phyloP scores from a whole-genome alignment of 108 stramenopile species.

The Bacterosira constricta region DNA sequence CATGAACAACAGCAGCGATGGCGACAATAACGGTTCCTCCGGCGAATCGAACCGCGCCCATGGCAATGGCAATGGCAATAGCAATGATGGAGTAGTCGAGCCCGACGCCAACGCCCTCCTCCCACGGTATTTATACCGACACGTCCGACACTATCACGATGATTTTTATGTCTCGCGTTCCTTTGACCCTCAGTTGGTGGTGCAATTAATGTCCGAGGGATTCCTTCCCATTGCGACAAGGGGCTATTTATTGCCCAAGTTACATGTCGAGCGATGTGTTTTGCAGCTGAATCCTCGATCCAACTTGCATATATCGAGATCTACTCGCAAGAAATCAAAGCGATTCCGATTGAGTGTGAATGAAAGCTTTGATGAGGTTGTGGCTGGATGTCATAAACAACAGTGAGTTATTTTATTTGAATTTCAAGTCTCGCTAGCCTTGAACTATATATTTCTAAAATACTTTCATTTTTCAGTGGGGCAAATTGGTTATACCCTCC shows the following conservation, averaged over 20 bases:
- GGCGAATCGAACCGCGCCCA: no score
- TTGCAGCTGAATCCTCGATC: slow-evolving; percentile 40
- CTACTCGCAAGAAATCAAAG: slow-evolving; percentile 72
- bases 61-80: not conserved
- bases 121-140: slow-evolving; percentile 53
- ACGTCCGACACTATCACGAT: slow-evolving; percentile 64
- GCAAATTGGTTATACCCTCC: slow-evolving; percentile 83
- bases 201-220: slow-evolving; percentile 83
- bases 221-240: slow-evolving; percentile 85
- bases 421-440: not conserved
- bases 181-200: slow-evolving; percentile 68
- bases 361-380: slow-evolving; percentile 64
- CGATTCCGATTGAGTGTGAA: slow-evolving; percentile 69
- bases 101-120: slow-evolving; percentile 29
- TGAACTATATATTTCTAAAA: not conserved
- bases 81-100: not conserved
- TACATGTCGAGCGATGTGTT: slow-evolving; percentile 79
- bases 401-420: slow-evolving; percentile 42
- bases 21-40: no score
- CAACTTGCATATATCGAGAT: slow-evolving; percentile 71
- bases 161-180: slow-evolving; percentile 72
- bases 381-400: slow-evolving; percentile 78
- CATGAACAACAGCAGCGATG: no score
- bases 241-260: slow-evolving; percentile 71
- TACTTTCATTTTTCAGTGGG: slow-evolving; percentile 1